These are phyloP conservation scores for Arachis monticola DNA, from an alignment of 331 rosid species.

Conservation along the genomic window DNA sequence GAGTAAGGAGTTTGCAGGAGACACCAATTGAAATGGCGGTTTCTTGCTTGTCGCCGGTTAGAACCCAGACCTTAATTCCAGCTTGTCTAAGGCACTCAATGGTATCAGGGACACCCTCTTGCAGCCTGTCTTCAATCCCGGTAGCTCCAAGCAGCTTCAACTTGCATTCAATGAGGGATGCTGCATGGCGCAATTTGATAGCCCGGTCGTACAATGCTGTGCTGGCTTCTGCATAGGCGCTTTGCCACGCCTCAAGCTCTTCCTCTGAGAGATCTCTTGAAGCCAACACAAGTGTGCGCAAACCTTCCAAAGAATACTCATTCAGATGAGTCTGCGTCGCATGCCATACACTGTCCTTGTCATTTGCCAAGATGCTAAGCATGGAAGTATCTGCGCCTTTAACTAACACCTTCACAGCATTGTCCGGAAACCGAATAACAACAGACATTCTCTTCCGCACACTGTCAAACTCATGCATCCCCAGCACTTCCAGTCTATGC, in stretches of 20 bases:
- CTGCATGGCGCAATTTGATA: constrained; percentile 70
- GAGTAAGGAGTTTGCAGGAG: constrained; percentile 80
- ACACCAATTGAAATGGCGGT: constrained; percentile 88
- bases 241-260: constrained; percentile 81
- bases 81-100: constrained; percentile 89
- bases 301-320: constrained; percentile 77
- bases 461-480: constrained; percentile 92
- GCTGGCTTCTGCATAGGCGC: constrained; percentile 82
- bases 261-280: constrained; percentile 70
- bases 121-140: constrained; percentile 91
- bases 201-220: constrained; percentile 79
- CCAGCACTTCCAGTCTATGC: constrained; percentile 87
- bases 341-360: constrained; percentile 30
- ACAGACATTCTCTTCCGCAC: constrained; percentile 93
- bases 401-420: constrained; percentile 77
- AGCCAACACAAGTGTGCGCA: constrained; percentile 87
- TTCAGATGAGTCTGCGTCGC: constrained; percentile 68
- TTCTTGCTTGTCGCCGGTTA: constrained; percentile 97
- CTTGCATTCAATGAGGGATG: constrained; percentile 74
- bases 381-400: constrained; percentile 90
- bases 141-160: constrained; percentile 84
- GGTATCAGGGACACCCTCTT: constrained; percentile 91
- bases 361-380: constrained; percentile 65
- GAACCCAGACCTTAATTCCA: constrained; percentile 96
- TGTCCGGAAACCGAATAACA: constrained; percentile 80